Evolutionary conservation across 2,329 filamentous ascomycete genomes (phyloP), one percentile per base, ranked within the genome.

Genomic region (Fusarium sulawesiense): DNA sequence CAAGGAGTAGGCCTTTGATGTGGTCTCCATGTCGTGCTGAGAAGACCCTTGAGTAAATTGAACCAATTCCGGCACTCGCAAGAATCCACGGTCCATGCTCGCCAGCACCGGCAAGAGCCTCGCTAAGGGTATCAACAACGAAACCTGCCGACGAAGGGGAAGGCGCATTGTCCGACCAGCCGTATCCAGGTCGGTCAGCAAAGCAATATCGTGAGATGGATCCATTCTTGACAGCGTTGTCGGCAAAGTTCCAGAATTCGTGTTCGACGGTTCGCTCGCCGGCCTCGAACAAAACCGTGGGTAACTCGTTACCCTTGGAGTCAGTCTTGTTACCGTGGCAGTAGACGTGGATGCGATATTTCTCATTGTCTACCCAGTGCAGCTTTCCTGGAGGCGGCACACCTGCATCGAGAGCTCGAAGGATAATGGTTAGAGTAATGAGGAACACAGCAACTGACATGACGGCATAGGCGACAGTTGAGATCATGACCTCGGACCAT

Each of bases 81-180:
- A 98, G 84, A 29, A 99, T 86, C 92, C 93, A 99, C 1, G 96
- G 95, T 0, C 95, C 94, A 49, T 89, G 85, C 81, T 98, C 96
- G 27, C 91, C 94, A 6, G 92, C 89, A 42, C 89, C 85, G 3
- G 91, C 90, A 8, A 99, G 86, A 4, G 94, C 93, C 81, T 98
- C 94, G 45, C 93, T 94, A 27, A 98, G 84, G 0, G 91, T 93
- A 76, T 97, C 94, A 7, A 93, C 91, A n/a, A 92, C 91, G 88
- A 98, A 97, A 45, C 94, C 94, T 7, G 93, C 95, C 7, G 93
- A 97, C 74, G 97, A 91, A 0, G 96, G 96, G 8, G 94, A 98
- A 3, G 96, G 96, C 0, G 95, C 94, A 58, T 96, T 95, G 80
- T 99, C 96, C 48, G 87, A 89, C 85, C 93, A 97, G 9, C 88